Evolutionary conservation across 768 basidiomycete genomes (phyloP).

Genomic region (Lactarius pseudohatsudake): DNA sequence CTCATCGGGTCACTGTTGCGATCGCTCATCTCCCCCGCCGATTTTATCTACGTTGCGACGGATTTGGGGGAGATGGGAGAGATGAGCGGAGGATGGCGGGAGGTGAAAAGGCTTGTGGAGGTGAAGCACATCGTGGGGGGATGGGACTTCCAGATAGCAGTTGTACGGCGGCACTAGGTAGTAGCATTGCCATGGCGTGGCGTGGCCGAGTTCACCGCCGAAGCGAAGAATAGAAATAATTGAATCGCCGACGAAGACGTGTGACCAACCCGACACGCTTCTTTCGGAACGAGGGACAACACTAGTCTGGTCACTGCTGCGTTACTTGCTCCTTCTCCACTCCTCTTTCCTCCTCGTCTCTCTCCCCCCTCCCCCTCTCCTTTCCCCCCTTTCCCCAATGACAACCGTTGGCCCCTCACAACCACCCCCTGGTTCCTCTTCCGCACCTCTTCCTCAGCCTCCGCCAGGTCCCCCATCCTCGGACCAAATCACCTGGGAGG

Average conservation of each 20-base stretch:
- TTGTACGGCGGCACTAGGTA: constrained; percentile 66
- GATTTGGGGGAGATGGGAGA: constrained; percentile 55
- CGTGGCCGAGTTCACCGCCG: background rate
- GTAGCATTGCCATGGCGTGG: background rate
- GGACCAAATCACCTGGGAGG: constrained; percentile 65
- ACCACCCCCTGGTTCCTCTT: constrained; percentile 18
- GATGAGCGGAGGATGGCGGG: constrained; percentile 68
- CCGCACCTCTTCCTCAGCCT: constrained; percentile 24
- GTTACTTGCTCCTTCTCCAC: constrained; percentile 12
- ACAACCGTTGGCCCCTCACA: constrained; percentile 24
- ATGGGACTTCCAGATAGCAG: constrained; percentile 87
- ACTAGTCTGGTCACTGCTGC: constrained; percentile 6
- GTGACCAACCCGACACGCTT: constrained; percentile 12
- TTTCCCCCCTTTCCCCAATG: constrained; percentile 14
- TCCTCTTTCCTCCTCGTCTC: constrained; percentile 1
- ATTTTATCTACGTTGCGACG: constrained; percentile 80
- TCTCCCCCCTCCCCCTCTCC: background rate
- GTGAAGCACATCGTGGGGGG: constrained; percentile 78
- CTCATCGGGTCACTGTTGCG: constrained; percentile 88
- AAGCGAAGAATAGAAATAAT: constrained; percentile 21
- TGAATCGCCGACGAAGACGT: constrained; percentile 17
- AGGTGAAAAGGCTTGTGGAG: constrained; percentile 79
- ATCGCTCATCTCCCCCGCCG: constrained; percentile 84
- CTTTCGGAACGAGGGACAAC: background rate
- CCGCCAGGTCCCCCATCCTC: constrained; percentile 22